Percentiles rank a stretch among this genome's conserved stretches.
These are phyloP conservation scores for Parietaria judaica DNA, from an alignment of 306 rosid genomes.

Conservation along the genomic window DNA sequence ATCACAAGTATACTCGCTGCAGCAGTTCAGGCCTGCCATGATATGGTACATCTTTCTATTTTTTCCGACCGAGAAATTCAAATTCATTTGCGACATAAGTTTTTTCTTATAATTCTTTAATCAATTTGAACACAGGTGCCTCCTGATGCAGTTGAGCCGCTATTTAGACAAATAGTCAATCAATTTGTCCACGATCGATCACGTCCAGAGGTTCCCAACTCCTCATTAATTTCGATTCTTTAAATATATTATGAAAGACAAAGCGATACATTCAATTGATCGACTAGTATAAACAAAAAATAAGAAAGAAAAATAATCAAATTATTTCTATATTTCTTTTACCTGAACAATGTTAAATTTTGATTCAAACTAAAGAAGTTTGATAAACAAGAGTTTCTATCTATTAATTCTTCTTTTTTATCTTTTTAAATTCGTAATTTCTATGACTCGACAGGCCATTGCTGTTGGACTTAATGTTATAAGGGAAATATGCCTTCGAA, in stretches of 20 bases:
- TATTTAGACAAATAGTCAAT: conserved; percentile 78
- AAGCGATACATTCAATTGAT: too few species aligned
- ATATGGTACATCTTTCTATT: conserved; percentile 48
- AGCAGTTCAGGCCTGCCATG: conserved; percentile 90
- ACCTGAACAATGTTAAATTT: too few species aligned
- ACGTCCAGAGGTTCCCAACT: conserved; percentile 67
- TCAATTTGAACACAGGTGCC: conserved; percentile 50
- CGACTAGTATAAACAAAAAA: too few species aligned
- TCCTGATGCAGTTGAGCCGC: conserved; percentile 77
- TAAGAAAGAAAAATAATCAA: too few species aligned
- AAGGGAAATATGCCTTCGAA: conserved; percentile 77
- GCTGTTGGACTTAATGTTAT: conserved; percentile 80
- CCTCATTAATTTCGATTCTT: too few species aligned
- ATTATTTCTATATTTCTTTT: too few species aligned
- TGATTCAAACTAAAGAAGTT: too few species aligned
- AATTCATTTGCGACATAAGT: conserved; percentile 2
- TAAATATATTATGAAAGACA: too few species aligned
- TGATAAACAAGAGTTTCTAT: background rate
- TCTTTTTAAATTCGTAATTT: conserved; percentile 20
- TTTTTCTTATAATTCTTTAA: background rate
- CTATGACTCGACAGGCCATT: conserved; percentile 54
- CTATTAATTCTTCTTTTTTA: conserved; percentile 4
- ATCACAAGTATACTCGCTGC: conserved; percentile 77
- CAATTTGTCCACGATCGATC: conserved; percentile 87
- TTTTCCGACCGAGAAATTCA: background rate